Evolutionary conservation across 805 yeast species (phyloP).

Genomic region (Lachancea sp.): DNA sequence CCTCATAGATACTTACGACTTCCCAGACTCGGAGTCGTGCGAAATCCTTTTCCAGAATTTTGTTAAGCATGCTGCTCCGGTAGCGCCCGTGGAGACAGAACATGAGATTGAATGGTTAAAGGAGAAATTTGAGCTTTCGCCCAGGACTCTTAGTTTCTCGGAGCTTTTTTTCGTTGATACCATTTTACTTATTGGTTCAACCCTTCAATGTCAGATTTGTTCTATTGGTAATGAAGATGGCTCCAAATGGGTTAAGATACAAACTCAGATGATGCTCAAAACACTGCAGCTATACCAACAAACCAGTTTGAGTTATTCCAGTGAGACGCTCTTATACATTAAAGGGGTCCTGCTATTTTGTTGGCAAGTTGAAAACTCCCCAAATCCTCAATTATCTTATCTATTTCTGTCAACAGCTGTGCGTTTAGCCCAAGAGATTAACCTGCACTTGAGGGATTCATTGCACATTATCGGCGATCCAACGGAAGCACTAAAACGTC

Average conservation of each 20-base stretch:
- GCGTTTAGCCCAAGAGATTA: conserved; percentile 47
- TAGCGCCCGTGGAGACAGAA: conserved; percentile 1
- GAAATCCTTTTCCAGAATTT: conserved; percentile 3
- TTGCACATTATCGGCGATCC: conserved; percentile 27
- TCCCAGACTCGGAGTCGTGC: conserved; percentile 5
- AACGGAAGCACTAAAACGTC: conserved; percentile 2
- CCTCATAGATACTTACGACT: conserved; percentile 1
- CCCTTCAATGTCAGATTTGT: not conserved
- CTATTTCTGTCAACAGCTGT: conserved; percentile 38
- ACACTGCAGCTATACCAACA: conserved; percentile 6
- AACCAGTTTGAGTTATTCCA: conserved; percentile 22
- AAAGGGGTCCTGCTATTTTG: conserved; percentile 44
- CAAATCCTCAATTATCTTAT: conserved; percentile 36
- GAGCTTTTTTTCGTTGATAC: conserved; percentile 2
- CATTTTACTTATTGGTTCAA: conserved; percentile 3
- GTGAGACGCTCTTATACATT: conserved; percentile 43
- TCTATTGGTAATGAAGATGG: not conserved
- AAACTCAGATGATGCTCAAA: conserved; percentile 5
- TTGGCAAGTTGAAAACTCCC: conserved; percentile 28
- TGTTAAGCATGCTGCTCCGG: not conserved
- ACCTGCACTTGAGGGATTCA: conserved; percentile 46
- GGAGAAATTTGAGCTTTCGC: conserved; percentile 1
- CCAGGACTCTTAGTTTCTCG: conserved; percentile 1
- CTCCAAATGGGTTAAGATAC: conserved; percentile 3
- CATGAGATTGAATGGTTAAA: not conserved